Percentiles rank a stretch among this genome's conserved stretches.
Evolutionary conservation across 2,329 filamentous ascomycete species (phyloP).

Genomic region (Aspergillus vadensis): DNA sequence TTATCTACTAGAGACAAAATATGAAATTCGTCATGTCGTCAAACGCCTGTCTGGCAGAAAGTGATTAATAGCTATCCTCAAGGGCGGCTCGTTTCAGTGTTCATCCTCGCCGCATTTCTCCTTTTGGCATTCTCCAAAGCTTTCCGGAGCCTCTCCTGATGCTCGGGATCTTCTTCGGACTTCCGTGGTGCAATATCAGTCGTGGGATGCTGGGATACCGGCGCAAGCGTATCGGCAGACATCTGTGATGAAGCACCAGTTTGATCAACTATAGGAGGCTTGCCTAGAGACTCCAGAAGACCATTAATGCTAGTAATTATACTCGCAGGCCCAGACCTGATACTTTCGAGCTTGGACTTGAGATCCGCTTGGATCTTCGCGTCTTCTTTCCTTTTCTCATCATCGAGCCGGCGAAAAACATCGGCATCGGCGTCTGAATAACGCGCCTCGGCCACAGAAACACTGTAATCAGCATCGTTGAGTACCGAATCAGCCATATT

Average conservation of each 20-base stretch:
- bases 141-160: slow-evolving; percentile 50
- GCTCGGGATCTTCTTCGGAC: slow-evolving; percentile 41
- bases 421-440: slow-evolving; percentile 47
- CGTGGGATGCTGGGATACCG: slow-evolving; percentile 32
- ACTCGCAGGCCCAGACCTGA: slow-evolving; percentile 42
- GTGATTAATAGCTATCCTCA: background rate
- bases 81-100: slow-evolving; percentile 14
- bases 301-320: slow-evolving; percentile 41
- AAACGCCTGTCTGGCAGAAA: background rate
- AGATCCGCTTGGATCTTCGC: slow-evolving; percentile 47
- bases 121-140: slow-evolving; percentile 58
- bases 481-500: slow-evolving; percentile 52
- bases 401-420: slow-evolving; percentile 46
- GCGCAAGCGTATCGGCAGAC: slow-evolving; percentile 21
- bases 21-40: background rate
- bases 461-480: slow-evolving; percentile 55
- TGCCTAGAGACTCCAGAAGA: slow-evolving; percentile 41
- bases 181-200: slow-evolving; percentile 16
- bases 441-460: slow-evolving; percentile 56
- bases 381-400: slow-evolving; percentile 54
- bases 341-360: slow-evolving; percentile 44
- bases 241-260: slow-evolving; percentile 11
- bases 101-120: slow-evolving; percentile 49
- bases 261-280: slow-evolving; percentile 26
- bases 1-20: too few relatives aligned